phyloP scores from a whole-genome alignment of 2,329 filamentous ascomycete genomes.

The Rhytidhysteron rufulum region DNA sequence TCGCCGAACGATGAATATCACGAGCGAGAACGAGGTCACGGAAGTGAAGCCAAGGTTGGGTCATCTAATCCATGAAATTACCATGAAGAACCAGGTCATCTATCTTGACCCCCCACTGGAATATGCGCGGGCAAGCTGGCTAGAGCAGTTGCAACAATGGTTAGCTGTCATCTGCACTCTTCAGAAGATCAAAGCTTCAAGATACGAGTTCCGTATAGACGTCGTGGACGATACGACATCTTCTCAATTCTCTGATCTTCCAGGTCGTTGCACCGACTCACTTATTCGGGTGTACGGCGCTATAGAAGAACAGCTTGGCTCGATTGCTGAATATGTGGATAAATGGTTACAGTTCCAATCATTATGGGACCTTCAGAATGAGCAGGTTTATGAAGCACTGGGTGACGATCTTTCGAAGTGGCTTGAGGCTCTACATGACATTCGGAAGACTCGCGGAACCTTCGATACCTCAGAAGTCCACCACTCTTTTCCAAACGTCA shows the following conservation, averaged over 20 bases:
- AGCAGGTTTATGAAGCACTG: constrained; percentile 88
- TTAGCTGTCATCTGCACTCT: constrained; percentile 88
- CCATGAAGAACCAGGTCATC: constrained; percentile 97
- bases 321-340: constrained; percentile 83
- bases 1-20: constrained; percentile 22
- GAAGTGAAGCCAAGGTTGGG: constrained; percentile 59
- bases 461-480: constrained; percentile 97
- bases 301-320: constrained; percentile 76
- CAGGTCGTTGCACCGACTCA: constrained; percentile 74
- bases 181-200: constrained; percentile 87
- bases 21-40: constrained; percentile 42
- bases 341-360: constrained; percentile 99
- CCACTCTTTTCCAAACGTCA: constrained; percentile 87
- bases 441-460: constrained; percentile 88
- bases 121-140: constrained; percentile 89
- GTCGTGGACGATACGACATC: constrained; percentile 61
- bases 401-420: constrained; percentile 89
- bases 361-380: constrained; percentile 93
- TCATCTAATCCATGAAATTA: constrained; percentile 81
- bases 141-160: constrained; percentile 88
- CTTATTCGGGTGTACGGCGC: constrained; percentile 76
- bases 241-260: constrained; percentile 74
- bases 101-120: constrained; percentile 92
- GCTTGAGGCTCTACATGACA: constrained; percentile 95
- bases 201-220: constrained; percentile 82